Base-by-base conservation (phyloP, 352 stramenopile genomes). In the Paralagenidium karlingii region DNA sequence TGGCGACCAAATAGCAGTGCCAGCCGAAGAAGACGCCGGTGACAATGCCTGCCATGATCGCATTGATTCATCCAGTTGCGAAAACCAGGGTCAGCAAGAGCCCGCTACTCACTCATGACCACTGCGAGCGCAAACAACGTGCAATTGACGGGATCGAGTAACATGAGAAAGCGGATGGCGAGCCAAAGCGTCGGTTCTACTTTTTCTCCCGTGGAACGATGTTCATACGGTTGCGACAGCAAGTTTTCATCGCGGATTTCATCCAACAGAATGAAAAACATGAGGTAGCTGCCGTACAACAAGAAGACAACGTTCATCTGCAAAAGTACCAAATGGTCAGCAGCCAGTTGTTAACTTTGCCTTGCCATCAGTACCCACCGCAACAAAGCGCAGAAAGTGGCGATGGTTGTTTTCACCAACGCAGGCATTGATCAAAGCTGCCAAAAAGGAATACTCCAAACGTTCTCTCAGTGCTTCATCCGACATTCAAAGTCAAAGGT, bases 371-470 rank as follows among this genome's bases (percentile, higher is more conserved):
- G 13, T 3, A 44, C 36, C 29, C 31, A 84, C 70, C 40, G 56
- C 12, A 3, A 84, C 40, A 38, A 82, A 84, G 21, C 52, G 54
- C 16, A 84, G 40, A 33, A 84, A 84, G 2, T 48, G 32, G 4
- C 50, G 20, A 48, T 85, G 56, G 43, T 85, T 85, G 11, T 51
- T 47, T 43, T 84, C 70, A 12, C 70, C 70, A 30, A 84, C 57
- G 49, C 70, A 84, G 10, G 54, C 40, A 44, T 84, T 82, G 19
- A 84, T 52, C 67, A 67, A 84, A n/a, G n/a, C n/a, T n/a, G n/a
- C n/a, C n/a, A n/a, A n/a, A n/a, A n/a, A n/a, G n/a, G n/a, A n/a
- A n/a, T n/a, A n/a, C n/a, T n/a, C n/a, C n/a, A n/a, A n/a, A n/a
- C n/a, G n/a, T n/a, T n/a, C n/a, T n/a, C n/a, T n/a, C n/a, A n/a